Evolutionary conservation across 1,284 basidiomycete species (phyloP).

Genomic region (Pseudomicrostroma phylloplanum): DNA sequence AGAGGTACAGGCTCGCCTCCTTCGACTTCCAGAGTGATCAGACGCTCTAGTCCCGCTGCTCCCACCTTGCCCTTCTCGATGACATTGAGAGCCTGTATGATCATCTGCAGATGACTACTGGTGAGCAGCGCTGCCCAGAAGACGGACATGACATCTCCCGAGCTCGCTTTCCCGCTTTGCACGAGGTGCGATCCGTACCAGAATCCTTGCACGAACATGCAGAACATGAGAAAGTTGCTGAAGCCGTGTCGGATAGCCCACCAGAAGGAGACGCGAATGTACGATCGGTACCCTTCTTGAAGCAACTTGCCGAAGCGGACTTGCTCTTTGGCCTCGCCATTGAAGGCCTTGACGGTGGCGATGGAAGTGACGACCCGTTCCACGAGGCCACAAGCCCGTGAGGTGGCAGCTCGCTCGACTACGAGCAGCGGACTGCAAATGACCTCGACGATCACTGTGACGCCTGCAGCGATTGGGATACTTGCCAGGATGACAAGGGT

Average conservation of each 20-base stretch:
- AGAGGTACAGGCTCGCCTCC: not conserved
- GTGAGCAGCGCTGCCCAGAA: slow-evolving; percentile 95
- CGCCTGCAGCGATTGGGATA: slow-evolving; percentile 72
- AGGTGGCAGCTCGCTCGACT: slow-evolving; percentile 64
- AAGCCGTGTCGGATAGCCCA: slow-evolving; percentile 63
- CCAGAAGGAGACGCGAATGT: slow-evolving; percentile 59
- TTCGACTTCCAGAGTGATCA: not conserved
- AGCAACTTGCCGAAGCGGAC: slow-evolving; percentile 56
- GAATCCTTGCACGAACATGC: slow-evolving; percentile 64
- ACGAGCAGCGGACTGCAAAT: slow-evolving; percentile 60
- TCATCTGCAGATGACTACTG: slow-evolving; percentile 75
- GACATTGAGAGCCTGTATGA: slow-evolving; percentile 69
- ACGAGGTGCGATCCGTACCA: slow-evolving; percentile 91
- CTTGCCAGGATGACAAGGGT: slow-evolving; percentile 85
- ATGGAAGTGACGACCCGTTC: slow-evolving; percentile 74
- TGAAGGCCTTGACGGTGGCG: slow-evolving; percentile 91
- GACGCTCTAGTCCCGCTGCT: slow-evolving; percentile 60
- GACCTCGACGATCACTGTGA: slow-evolving; percentile 65
- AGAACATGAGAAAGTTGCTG: slow-evolving; percentile 52
- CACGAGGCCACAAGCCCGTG: slow-evolving; percentile 68
- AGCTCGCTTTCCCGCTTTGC: slow-evolving; percentile 61
- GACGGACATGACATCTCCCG: slow-evolving; percentile 82
- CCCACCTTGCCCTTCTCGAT: slow-evolving; percentile 80
- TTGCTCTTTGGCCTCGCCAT: slow-evolving; percentile 66
- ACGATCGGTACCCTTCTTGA: slow-evolving; percentile 55